A percentile compares a stretch with the other conserved stretches of the same genome.
Conservation (phyloP, 768 basidiomycete species). For the Rhodosporidiobolus sp. region DNA sequence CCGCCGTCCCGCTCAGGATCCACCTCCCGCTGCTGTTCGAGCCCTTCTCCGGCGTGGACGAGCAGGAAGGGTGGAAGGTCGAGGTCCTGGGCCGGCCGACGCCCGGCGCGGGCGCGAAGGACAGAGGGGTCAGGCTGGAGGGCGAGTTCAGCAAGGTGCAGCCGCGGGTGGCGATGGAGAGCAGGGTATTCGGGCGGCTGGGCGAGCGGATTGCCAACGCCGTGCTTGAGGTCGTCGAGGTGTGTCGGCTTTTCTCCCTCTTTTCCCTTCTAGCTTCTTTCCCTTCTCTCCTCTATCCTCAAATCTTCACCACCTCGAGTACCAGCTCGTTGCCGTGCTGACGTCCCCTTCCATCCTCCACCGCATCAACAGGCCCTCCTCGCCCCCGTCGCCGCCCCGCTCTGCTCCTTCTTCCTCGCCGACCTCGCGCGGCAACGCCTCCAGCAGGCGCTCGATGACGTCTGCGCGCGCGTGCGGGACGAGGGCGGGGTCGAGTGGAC, state of each 20-base stretch:
- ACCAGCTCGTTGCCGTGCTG: too few relatives aligned
- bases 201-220: slow-evolving; percentile 34
- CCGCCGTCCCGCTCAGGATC: background rate
- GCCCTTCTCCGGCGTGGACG: slow-evolving; percentile 8
- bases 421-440: slow-evolving; percentile 21
- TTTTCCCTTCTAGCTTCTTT: background rate
- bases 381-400: slow-evolving; percentile 14
- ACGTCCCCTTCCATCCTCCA: too few relatives aligned
- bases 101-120: background rate
- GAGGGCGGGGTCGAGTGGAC: slow-evolving; percentile 31
- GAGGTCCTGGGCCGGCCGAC: background rate
- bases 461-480: slow-evolving; percentile 7
- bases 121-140: slow-evolving; percentile 15
- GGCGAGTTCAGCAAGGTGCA: slow-evolving; percentile 18
- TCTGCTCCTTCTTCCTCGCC: slow-evolving; percentile 28
- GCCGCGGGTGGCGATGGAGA: slow-evolving; percentile 24
- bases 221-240: slow-evolving; percentile 22
- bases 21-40: slow-evolving; percentile 1
- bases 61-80: background rate
- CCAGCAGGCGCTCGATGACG: slow-evolving; percentile 25
- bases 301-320: too few relatives aligned
- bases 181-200: slow-evolving; percentile 11
- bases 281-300: background rate
- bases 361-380: slow-evolving; percentile 29
- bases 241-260: background rate